Evolutionary conservation across 2,329 filamentous ascomycete genomes (phyloP), one percentile per base, ranked within the genome.

Genomic region (Colletotrichum falcatum): DNA sequence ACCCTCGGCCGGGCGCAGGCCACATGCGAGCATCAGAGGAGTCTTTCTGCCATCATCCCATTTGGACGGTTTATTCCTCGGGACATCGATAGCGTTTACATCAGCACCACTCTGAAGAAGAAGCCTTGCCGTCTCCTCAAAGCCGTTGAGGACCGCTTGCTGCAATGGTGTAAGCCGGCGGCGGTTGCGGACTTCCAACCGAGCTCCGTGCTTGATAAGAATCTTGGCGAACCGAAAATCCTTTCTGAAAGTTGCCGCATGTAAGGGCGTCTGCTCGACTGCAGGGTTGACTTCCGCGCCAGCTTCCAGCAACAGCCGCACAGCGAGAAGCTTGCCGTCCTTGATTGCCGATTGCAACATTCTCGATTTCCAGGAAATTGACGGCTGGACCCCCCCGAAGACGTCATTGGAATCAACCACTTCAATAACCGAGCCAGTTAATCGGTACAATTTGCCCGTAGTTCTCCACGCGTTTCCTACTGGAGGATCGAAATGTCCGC

Each of bases 11-110:
- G 18, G 6, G 1, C 2, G 1, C 8, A 54, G 9, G 8, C 51
- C 30, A 12, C 51, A 54, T n/a, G 30, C 51, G 18, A 54, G 30
- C 51, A 54, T 54, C 16, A 54, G 30, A 23, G 30, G 18, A 12
- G 51, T 54, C 5, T 35, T n/a, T 11, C 7, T 49, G 1, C 2
- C 2, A 49, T 18, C 23, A 6, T 2, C 3, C 23, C 23, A 14
- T 26, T 7, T 14, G 0, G 12, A 16, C 1, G 11, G 8, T 9
- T 16, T 5, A 3, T 8, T 5, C 3, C 2, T 8, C 3, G 3
- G 1, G 12, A 8, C 23, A 7, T n/a, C 2, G 3, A 5, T 5
- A 3, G 18, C 51, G 7, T 33, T 54, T 3, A n/a, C 51, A 3
- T 54, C 14, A 4, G 51, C 51, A 8, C 28, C 28, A 0, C 2